Percentiles rank a stretch among this genome's conserved stretches.
Conservation (phyloP, 2,329 filamentous ascomycete species). For the Botrytis hyacinthi region DNA sequence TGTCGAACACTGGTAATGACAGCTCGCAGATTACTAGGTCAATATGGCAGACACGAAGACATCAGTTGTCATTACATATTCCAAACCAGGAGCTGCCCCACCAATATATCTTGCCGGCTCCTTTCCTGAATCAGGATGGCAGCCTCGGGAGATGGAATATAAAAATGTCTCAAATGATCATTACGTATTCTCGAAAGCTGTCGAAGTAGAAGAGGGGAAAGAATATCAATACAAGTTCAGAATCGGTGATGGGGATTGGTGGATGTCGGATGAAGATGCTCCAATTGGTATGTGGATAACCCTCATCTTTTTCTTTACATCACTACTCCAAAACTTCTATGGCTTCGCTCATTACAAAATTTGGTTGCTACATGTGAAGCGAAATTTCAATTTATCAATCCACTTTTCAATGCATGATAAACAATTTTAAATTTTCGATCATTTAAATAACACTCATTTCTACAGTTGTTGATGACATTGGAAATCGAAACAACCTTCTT, state of each 20-base stretch:
- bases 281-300: constrained; percentile 52
- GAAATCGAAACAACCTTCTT: constrained; percentile 54
- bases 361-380: not conserved
- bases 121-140: constrained; percentile 66
- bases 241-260: constrained; percentile 65
- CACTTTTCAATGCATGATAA: not conserved
- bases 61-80: constrained; percentile 52
- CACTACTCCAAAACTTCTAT: not conserved
- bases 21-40: constrained; percentile 2
- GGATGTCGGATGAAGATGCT: constrained; percentile 63
- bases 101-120: constrained; percentile 70
- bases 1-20: constrained; percentile 8
- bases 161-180: constrained; percentile 48
- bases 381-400: not conserved
- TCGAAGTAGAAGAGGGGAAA: constrained; percentile 54
- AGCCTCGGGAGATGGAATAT: constrained; percentile 62
- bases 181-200: constrained; percentile 55
- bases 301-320: not conserved
- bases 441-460: constrained; percentile 14
- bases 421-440: not conserved
- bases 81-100: constrained; percentile 57
- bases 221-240: constrained; percentile 75
- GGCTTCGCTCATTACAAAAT: not conserved
- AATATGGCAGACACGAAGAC: constrained; percentile 19
- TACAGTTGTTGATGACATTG: constrained; percentile 49